phyloP scores from a whole-genome alignment of 148 eudicot species.

The Dysphania ambrosioides region DNA sequence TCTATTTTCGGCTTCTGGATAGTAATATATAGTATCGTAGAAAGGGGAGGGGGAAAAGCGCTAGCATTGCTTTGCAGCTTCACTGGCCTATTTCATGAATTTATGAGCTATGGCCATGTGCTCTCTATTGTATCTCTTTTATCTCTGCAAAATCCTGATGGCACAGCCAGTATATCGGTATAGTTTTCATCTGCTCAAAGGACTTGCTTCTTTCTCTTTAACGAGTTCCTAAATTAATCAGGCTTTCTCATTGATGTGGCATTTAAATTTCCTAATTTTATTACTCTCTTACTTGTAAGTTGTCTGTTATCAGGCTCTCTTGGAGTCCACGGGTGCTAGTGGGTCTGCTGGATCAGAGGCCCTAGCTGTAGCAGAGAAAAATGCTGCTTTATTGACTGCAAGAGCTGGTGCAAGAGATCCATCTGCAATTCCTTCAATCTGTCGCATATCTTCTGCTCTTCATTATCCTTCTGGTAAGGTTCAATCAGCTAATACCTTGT shows the following conservation, averaged over 20 bases:
- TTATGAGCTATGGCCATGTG: neutral
- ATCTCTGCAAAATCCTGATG: neutral
- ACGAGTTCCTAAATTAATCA: neutral
- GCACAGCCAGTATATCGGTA: neutral
- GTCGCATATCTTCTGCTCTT: constrained; percentile 94
- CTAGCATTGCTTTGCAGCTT: neutral
- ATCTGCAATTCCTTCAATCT: constrained; percentile 94
- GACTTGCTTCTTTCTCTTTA: neutral
- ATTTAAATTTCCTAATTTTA: neutral
- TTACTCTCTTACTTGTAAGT: neutral
- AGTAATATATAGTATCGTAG: too few species aligned
- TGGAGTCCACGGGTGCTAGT: constrained; percentile 83
- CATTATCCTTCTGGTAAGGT: constrained; percentile 85
- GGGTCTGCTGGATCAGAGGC: constrained; percentile 86
- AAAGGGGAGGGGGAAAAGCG: neutral
- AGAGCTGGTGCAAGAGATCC: constrained; percentile 99
- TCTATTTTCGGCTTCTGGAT: too few species aligned
- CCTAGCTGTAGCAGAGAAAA: constrained; percentile 80
- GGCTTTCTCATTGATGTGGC: constrained; percentile 2
- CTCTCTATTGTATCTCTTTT: too few species aligned
- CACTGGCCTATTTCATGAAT: neutral
- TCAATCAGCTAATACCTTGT: constrained; percentile 9
- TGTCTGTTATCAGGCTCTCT: constrained; percentile 59
- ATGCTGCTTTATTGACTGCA: constrained; percentile 83
- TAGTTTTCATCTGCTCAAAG: neutral